Base-by-base conservation (phyloP, 208 protist genomes). In the Hexamita inflata region DNA sequence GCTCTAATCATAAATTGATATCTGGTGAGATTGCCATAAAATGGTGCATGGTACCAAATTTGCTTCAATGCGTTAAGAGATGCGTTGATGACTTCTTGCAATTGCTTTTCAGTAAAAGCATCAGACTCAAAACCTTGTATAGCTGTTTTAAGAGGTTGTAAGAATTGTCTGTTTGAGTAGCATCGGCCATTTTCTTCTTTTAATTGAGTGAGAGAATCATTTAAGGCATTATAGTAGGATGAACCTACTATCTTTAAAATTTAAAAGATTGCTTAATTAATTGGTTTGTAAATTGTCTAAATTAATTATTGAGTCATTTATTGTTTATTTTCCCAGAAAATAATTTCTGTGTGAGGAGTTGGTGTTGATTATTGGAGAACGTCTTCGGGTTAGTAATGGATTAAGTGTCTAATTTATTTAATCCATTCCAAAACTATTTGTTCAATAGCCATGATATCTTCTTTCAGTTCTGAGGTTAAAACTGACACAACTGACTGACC, bases 201-300 rank as follows among this genome's bases (percentile, higher is more conserved):
- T 19, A 77, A 58, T 40, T 45, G 34, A 4, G 11, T 1, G 28
- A 67, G 2, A 38, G 34, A 39, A 28, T 53, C 1, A 7, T 34
- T 29, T 24, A 79, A 61, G n/a, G 75, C 76, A 2, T 75, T 65
- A 75, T 62, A 81, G 32, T 79, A 81, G 41, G 42, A 57, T 28
- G 75, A 79, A 7, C 42, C 57, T 1, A 58, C 28, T 29, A 29
- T 9, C 9, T 58, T 11, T 13, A 81, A 59, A 38, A 79, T 30
- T 4, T 57, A 11, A 28, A 49, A 28, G 7, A 73, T 45, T 9
- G 29, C 58, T 32, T 35, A 7, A 38, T 35, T 34, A 4, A 19
- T 29, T 29, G 74, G 26, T 34, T 13, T 32, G 9, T 42, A 28
- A 1, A 81, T 15, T 34, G 80, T 58, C 2, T 79, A 26, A 9